Evolutionary conservation across 2,329 filamentous ascomycete species (phyloP).

Genomic region (Hypocreales sp.): DNA sequence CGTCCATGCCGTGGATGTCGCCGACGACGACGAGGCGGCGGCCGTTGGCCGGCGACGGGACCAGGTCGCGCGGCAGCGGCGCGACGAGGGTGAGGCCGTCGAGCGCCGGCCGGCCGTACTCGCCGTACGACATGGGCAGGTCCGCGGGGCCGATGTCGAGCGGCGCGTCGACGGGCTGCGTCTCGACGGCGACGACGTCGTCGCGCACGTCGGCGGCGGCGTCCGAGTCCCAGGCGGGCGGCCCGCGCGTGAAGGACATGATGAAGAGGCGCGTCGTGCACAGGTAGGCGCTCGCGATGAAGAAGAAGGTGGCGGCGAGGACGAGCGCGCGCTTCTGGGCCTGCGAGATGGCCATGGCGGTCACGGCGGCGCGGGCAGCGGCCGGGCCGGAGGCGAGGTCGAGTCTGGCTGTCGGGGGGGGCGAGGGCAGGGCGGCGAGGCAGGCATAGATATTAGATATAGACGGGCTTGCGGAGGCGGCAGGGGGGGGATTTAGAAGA

Average conservation of each 20-base stretch:
- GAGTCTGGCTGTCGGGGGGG: too few species aligned
- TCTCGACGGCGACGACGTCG: background rate
- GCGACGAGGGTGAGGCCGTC: slow-evolving; percentile 14
- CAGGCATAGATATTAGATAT: too few species aligned
- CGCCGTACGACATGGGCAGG: slow-evolving; percentile 24
- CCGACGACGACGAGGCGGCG: slow-evolving; percentile 67
- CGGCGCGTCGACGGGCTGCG: too few species aligned
- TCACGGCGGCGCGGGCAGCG: too few species aligned
- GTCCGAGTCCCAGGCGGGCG: background rate
- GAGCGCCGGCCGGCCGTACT: slow-evolving; percentile 21
- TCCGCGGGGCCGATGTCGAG: slow-evolving; percentile 14
- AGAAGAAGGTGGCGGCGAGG: slow-evolving; percentile 15
- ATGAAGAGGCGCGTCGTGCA: slow-evolving; percentile 16
- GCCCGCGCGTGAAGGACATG: slow-evolving; percentile 6
- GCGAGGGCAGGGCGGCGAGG: too few species aligned
- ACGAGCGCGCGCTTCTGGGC: slow-evolving; percentile 15
- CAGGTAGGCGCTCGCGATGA: slow-evolving; percentile 17
- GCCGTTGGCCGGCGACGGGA: slow-evolving; percentile 19
- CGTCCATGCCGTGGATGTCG: slow-evolving; percentile 80
- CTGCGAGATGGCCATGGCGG: slow-evolving; percentile 9
- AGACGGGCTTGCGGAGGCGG: too few species aligned
- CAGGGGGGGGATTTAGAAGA: too few species aligned
- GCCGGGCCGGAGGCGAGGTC: too few species aligned
- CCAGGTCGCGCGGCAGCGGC: slow-evolving; percentile 12
- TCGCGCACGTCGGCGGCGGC: too few species aligned